Percentiles rank a stretch among this genome's conserved stretches.
These are phyloP conservation scores for Leptographium radiaticola DNA, from an alignment of 2,329 filamentous ascomycete species.

Conservation along the genomic window DNA sequence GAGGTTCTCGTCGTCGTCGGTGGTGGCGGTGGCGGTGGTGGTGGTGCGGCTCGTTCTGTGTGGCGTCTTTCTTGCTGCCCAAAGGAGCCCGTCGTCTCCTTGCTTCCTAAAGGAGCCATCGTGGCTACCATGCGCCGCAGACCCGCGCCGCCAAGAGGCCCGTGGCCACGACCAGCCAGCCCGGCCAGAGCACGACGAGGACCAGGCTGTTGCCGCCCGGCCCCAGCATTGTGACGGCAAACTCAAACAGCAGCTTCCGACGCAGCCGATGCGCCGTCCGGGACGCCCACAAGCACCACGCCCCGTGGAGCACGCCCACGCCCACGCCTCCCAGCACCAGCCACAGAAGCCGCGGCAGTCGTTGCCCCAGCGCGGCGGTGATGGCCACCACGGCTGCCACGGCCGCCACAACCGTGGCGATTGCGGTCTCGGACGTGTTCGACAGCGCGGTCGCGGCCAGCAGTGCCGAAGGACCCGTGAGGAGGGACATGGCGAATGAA, in stretches of 20 bases:
- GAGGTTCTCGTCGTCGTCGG: slow-evolving; percentile 7
- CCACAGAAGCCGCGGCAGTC: background rate
- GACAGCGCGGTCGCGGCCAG: background rate
- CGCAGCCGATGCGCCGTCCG: slow-evolving; percentile 7
- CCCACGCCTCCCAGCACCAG: background rate
- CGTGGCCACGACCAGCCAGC: slow-evolving; percentile 35
- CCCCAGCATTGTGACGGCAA: slow-evolving; percentile 37
- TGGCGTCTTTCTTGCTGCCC: no score
- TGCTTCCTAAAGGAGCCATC: no score
- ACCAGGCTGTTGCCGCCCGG: slow-evolving; percentile 33
- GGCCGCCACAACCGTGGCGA: background rate
- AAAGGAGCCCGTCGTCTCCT: no score
- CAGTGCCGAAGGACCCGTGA: background rate
- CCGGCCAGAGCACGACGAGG: slow-evolving; percentile 43
- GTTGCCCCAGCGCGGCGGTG: background rate
- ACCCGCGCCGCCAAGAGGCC: slow-evolving; percentile 20
- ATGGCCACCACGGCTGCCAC: background rate
- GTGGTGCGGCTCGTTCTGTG: background rate
- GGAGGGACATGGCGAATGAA: background rate
- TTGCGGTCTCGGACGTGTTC: background rate
- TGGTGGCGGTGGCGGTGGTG: slow-evolving; percentile 1
- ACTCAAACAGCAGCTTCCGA: slow-evolving; percentile 26
- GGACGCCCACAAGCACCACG: slow-evolving; percentile 4
- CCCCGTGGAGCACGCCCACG: background rate
- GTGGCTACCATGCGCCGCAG: slow-evolving; percentile 19